Percentiles rank a stretch among this genome's conserved stretches.
phyloP scores from a whole-genome alignment of 78 protist species.

The Emiliania huxleyi region DNA sequence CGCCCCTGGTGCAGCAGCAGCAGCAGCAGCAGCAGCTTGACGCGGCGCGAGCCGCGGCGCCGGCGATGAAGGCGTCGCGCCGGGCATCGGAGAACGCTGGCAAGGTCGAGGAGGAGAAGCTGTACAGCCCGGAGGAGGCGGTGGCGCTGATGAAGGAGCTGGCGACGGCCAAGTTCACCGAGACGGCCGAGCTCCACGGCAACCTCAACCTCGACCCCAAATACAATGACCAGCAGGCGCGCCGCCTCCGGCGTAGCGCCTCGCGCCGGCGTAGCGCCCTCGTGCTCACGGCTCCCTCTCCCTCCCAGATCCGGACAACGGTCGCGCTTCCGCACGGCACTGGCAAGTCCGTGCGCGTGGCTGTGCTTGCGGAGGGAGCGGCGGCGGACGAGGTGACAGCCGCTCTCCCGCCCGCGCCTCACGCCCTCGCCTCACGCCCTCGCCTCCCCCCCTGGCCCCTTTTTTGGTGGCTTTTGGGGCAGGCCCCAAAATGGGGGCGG shows the following conservation, averaged over 20 bases:
- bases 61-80: background rate
- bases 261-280: too few species aligned
- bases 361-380: constrained; percentile 16
- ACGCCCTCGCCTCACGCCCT: constrained; percentile 43
- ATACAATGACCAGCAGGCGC: constrained; percentile 31
- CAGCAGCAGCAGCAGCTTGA: too few species aligned
- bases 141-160: constrained; percentile 17
- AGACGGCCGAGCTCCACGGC: constrained; percentile 39
- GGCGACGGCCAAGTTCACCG: constrained; percentile 28
- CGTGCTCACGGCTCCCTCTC: background rate
- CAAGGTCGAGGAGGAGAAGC: background rate
- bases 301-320: constrained; percentile 32
- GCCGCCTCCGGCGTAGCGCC: too few species aligned
- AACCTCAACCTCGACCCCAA: background rate
- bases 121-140: constrained; percentile 23
- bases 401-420: constrained; percentile 49
- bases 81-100: background rate
- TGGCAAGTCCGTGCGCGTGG: constrained; percentile 30
- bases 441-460: background rate
- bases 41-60: background rate
- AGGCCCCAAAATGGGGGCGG: too few species aligned
- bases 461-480: too few species aligned
- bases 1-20: too few species aligned
- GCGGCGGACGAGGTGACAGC: background rate
- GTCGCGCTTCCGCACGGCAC: constrained; percentile 54